These are phyloP conservation scores for Penicillium parvum DNA, from an alignment of 495 filamentous ascomycete genomes.

Conservation along the genomic window DNA sequence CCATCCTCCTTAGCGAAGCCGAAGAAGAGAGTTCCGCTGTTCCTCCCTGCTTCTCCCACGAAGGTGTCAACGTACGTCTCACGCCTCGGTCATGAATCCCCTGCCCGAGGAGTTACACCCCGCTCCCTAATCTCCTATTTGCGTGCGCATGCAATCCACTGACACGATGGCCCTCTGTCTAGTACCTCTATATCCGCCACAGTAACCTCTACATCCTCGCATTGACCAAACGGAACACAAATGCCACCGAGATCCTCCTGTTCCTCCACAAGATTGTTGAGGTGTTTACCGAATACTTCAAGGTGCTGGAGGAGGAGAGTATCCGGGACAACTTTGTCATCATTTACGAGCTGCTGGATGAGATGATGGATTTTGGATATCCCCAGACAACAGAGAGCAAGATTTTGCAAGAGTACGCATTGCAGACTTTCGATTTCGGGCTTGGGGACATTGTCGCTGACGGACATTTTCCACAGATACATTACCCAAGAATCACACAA, in stretches of 20 bases:
- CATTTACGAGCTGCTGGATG: conserved; percentile 97
- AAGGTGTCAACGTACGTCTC: conserved; percentile 87
- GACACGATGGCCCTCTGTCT: conserved; percentile 7
- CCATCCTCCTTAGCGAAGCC: conserved; percentile 92
- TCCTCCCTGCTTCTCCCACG: conserved; percentile 96
- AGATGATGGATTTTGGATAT: conserved; percentile 99
- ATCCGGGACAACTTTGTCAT: conserved; percentile 99
- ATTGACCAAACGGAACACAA: conserved; percentile 96
- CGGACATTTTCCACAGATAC: conserved; percentile 50
- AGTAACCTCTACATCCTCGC: conserved; percentile 99
- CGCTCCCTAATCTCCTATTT: conserved; percentile 19
- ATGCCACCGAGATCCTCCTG: conserved; percentile 96
- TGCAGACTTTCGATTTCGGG: neutral
- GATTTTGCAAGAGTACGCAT: conserved; percentile 84
- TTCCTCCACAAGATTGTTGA: conserved; percentile 98
- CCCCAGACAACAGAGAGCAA: conserved; percentile 98
- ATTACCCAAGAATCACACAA: conserved; percentile 99
- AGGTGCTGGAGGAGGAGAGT: conserved; percentile 97
- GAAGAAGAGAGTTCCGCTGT: conserved; percentile 99
- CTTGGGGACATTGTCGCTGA: conserved; percentile 6
- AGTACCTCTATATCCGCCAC: conserved; percentile 99
- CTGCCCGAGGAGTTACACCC: conserved; percentile 6
- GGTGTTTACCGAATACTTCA: conserved; percentile 99
- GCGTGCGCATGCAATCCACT: conserved; percentile 11
- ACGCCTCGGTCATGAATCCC: neutral